A percentile compares a stretch with the other conserved stretches of the same genome.
Conservation (phyloP, 176 grass and related monocot genomes). For the Musa schizocarpa region DNA sequence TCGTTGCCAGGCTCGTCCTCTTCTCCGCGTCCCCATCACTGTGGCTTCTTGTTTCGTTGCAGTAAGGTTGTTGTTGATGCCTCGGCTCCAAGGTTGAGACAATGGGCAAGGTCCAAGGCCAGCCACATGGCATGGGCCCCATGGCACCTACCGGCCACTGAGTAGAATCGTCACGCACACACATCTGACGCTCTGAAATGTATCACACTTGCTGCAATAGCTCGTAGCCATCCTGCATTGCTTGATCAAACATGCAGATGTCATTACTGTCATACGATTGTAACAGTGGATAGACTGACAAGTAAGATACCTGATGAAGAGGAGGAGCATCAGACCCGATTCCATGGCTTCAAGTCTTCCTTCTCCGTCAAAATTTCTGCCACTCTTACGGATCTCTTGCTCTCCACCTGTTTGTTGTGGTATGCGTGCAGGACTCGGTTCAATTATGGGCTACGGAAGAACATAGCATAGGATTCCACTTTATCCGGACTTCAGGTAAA, state of each 20-base stretch:
- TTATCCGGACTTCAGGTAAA: no score
- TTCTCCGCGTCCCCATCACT: no score
- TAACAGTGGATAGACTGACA: no score
- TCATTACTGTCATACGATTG: no score
- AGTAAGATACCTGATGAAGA: neutral
- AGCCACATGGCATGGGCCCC: neutral
- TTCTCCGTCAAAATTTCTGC: neutral
- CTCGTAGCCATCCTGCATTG: neutral
- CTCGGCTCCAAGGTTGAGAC: no score
- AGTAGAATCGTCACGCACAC: no score
- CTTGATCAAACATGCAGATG: neutral
- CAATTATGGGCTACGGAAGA: neutral
- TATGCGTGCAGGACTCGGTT: neutral
- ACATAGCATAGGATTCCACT: neutral
- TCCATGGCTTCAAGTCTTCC: neutral
- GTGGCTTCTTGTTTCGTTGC: no score
- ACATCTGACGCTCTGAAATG: neutral
- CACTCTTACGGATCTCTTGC: neutral
- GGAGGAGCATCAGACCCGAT: neutral
- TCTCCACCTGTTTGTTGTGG: neutral
- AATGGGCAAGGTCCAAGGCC: neutral
- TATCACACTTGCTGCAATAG: neutral
- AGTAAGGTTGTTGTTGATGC: no score
- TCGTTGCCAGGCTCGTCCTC: no score
- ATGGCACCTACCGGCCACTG: neutral